Percentiles rank a stretch among this genome's conserved stretches.
phyloP scores from a whole-genome alignment of 2,329 filamentous ascomycete genomes.

The Aspergillus neoniger region DNA sequence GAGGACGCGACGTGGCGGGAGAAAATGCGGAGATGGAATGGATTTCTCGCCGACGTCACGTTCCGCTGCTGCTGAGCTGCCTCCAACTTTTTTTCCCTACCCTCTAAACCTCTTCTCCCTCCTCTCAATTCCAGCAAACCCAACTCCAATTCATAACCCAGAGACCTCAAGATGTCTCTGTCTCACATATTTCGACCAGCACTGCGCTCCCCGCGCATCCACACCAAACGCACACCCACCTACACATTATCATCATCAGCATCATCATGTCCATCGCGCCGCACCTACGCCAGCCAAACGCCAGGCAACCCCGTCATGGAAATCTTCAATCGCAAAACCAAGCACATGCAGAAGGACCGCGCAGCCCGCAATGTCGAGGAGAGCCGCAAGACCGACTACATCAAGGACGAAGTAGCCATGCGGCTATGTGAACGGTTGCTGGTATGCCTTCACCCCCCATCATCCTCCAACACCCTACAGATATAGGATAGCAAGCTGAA shows the following conservation, averaged over 20 bases:
- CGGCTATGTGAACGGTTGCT: conserved; percentile 83
- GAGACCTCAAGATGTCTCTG: conserved; percentile 26
- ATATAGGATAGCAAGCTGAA: too few relatives aligned
- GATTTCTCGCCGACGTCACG: conserved; percentile 10
- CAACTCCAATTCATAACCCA: background rate
- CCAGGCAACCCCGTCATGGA: conserved; percentile 77
- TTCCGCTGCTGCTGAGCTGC: background rate
- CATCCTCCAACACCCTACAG: too few relatives aligned
- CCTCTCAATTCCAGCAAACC: background rate
- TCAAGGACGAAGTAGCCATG: conserved; percentile 87
- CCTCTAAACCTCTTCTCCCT: background rate
- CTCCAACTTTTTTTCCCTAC: conserved; percentile 3
- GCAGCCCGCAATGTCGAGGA: conserved; percentile 69
- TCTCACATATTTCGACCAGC: conserved; percentile 19
- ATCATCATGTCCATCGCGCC: conserved; percentile 13
- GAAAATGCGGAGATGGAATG: conserved; percentile 6
- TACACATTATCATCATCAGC: background rate
- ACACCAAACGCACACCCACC: conserved; percentile 10
- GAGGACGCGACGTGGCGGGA: background rate
- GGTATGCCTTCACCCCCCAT: conserved; percentile 47
- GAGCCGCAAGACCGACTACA: conserved; percentile 83
- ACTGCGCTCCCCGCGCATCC: conserved; percentile 21
- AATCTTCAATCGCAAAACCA: conserved; percentile 85
- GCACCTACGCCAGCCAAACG: conserved; percentile 75
- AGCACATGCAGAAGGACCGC: conserved; percentile 89